A percentile compares a stretch with the other conserved stretches of the same genome.
phyloP scores from a whole-genome alignment of 257 asterid species.

The Ocimum tenuiflorum region DNA sequence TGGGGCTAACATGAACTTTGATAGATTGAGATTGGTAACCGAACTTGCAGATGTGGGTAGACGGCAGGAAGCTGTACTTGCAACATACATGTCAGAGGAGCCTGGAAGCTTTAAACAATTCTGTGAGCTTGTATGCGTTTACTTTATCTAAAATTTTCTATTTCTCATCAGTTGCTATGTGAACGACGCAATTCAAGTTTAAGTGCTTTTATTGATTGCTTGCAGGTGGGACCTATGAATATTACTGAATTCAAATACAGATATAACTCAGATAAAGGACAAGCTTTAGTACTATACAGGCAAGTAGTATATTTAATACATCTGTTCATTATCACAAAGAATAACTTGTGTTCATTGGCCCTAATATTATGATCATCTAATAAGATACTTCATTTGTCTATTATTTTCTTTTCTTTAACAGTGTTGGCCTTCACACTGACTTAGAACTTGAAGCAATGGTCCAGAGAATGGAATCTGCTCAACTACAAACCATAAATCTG shows the following conservation, averaged over 20 bases:
- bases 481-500: conserved; percentile 56
- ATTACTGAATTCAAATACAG: conserved; percentile 83
- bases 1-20: conserved; percentile 94
- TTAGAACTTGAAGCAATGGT: conserved; percentile 65
- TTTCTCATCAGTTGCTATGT: background rate
- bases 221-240: conserved; percentile 83
- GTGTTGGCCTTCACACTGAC: conserved; percentile 80
- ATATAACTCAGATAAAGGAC: conserved; percentile 53
- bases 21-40: conserved; percentile 79
- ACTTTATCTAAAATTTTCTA: background rate
- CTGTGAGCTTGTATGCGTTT: conserved; percentile 54
- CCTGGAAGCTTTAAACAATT: conserved; percentile 71
- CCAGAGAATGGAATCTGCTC: conserved; percentile 49
- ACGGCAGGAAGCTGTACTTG: conserved; percentile 77
- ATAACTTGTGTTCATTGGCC: conserved; percentile 1
- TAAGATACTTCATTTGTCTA: background rate
- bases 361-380: background rate
- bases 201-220: conserved; percentile 14
- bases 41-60: conserved; percentile 93
- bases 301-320: conserved; percentile 25
- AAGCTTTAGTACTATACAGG: conserved; percentile 80
- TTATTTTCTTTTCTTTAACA: conserved; percentile 19
- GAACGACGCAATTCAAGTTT: background rate
- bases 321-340: background rate
- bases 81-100: conserved; percentile 72